Conservation (phyloP, 2,329 filamentous ascomycete genomes). For the Scedosporium dehoogii region DNA sequence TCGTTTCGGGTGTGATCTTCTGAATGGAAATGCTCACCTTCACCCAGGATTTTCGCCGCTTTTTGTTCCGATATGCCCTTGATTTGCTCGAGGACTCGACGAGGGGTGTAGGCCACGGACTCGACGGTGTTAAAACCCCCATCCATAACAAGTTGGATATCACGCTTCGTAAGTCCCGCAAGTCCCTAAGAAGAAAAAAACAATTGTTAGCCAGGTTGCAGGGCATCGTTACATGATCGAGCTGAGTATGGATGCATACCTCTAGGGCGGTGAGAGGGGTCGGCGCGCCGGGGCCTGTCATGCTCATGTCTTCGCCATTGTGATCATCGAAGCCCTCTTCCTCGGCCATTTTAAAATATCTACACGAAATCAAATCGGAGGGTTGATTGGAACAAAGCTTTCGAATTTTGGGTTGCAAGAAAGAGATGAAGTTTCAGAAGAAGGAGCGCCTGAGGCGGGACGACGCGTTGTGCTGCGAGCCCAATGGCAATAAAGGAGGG, state of each 20-base stretch:
- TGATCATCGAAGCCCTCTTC: slow-evolving; percentile 53
- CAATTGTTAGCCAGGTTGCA: no score
- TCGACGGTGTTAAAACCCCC: slow-evolving; percentile 94
- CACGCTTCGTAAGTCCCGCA: slow-evolving; percentile 81
- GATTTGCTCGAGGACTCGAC: slow-evolving; percentile 78
- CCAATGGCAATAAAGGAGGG: slow-evolving; percentile 12
- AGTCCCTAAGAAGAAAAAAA: slow-evolving; percentile 51
- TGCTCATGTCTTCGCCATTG: slow-evolving; percentile 56
- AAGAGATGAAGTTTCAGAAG: neutral
- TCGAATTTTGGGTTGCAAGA: no score
- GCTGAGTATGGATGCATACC: slow-evolving; percentile 37
- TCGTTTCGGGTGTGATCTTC: neutral
- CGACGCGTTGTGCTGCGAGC: slow-evolving; percentile 24
- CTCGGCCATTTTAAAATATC: slow-evolving; percentile 28
- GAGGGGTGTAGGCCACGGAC: slow-evolving; percentile 84
- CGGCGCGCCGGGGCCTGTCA: slow-evolving; percentile 82
- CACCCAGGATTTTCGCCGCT: slow-evolving; percentile 78
- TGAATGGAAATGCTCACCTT: slow-evolving; percentile 48
- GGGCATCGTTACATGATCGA: neutral
- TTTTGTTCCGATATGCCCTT: slow-evolving; percentile 98
- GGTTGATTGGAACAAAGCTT: neutral
- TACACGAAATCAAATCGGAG: neutral
- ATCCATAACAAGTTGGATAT: slow-evolving; percentile 87
- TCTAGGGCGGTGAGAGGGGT: slow-evolving; percentile 80
- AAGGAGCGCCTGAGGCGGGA: neutral